Percentiles rank a stretch among this genome's conserved stretches.
phyloP scores from a whole-genome alignment of 2,329 filamentous ascomycete species.

The Diaporthe batatas region DNA sequence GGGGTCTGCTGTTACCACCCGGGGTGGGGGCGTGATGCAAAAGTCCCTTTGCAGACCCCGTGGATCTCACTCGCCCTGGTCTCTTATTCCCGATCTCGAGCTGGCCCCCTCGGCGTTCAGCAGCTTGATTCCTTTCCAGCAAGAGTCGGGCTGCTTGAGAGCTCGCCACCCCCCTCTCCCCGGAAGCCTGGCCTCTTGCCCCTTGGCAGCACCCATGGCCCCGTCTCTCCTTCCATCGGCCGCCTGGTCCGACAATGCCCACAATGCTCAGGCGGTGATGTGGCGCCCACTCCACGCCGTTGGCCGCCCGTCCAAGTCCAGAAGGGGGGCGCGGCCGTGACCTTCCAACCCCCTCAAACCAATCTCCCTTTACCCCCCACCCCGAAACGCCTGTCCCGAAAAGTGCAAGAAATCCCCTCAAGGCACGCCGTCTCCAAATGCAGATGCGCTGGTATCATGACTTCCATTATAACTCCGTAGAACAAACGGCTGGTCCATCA shows the following conservation, averaged over 20 bases:
- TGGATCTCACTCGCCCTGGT: background rate
- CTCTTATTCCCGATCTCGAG: constrained; percentile 9
- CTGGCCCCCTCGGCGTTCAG: background rate
- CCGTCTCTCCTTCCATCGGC: background rate
- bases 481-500: constrained; percentile 10
- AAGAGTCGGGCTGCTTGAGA: constrained; percentile 8
- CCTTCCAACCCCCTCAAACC: background rate
- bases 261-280: background rate
- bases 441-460: constrained; percentile 35
- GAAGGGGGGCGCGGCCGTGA: background rate
- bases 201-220: background rate
- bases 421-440: constrained; percentile 34
- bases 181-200: background rate
- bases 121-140: background rate
- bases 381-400: constrained; percentile 22
- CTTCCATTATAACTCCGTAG: constrained; percentile 36
- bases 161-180: background rate
- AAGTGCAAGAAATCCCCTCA: constrained; percentile 22
- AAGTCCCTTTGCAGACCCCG: constrained; percentile 1
- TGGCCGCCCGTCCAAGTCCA: background rate
- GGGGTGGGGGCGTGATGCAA: background rate
- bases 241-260: background rate
- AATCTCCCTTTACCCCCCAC: background rate
- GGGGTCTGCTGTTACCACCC: background rate
- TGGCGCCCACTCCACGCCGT: background rate